These are phyloP conservation scores for Camellia lanceoleosa DNA, from an alignment of 148 eudicot species.

Conservation along the genomic window DNA sequence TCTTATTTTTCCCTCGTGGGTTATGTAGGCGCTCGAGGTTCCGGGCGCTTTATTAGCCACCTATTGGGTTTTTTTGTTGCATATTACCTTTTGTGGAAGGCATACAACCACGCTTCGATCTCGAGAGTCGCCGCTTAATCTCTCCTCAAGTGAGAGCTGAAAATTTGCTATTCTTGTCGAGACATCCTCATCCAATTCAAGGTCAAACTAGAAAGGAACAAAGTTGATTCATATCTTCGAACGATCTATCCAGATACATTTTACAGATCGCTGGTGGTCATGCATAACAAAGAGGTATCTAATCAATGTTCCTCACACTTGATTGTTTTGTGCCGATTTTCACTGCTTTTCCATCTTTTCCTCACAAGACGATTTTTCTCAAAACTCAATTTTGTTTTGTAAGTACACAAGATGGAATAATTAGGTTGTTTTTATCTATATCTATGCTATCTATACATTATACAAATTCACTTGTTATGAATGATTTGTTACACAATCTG, in stretches of 20 bases:
- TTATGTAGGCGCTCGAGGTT: conserved; percentile 50
- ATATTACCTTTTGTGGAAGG: conserved; percentile 74
- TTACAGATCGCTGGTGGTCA: conserved; percentile 72
- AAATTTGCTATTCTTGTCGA: conserved; percentile 81
- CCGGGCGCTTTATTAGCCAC: conserved; percentile 66
- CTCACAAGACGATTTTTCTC: too few relatives aligned
- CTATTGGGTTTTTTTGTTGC: conserved; percentile 73
- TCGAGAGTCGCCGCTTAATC: conserved; percentile 74
- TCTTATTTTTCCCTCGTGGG: background rate
- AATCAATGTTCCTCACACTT: background rate
- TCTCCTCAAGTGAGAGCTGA: conserved; percentile 55
- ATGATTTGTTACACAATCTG: too few relatives aligned
- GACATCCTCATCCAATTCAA: conserved; percentile 67
- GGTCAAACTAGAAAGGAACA: conserved; percentile 70
- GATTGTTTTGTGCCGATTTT: too few relatives aligned
- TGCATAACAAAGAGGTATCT: conserved; percentile 64
- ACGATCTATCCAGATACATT: conserved; percentile 74
- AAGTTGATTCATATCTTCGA: conserved; percentile 66
- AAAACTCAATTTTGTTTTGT: too few relatives aligned
- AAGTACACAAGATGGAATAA: too few relatives aligned
- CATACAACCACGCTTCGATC: conserved; percentile 72
- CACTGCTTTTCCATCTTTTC: background rate
- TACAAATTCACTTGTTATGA: too few relatives aligned
- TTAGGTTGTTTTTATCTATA: background rate
- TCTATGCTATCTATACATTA: too few relatives aligned